Evolutionary conservation across 345 rosid genomes (phyloP), one percentile per base, ranked within the genome.

Genomic region (Euphorbia peplus): DNA sequence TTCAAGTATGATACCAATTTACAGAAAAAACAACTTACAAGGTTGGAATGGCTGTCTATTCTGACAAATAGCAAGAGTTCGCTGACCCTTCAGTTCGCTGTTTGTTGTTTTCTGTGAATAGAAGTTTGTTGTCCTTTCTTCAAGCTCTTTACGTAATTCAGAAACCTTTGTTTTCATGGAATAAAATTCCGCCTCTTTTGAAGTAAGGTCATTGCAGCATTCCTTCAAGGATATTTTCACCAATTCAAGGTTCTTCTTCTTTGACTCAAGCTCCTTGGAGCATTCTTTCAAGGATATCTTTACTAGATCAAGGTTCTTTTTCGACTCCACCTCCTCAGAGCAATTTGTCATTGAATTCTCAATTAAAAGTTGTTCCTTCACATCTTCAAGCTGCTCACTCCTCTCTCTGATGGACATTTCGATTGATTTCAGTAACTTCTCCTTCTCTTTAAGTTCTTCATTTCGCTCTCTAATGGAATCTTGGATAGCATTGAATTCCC

Each of bases 1-100:
- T 14, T 1, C 25, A 63, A 32, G 37, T 32, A 32, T n/a, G n/a
- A n/a, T n/a, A n/a, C n/a, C n/a, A n/a, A n/a, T n/a, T n/a, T n/a
- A n/a, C n/a, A n/a, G n/a, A n/a, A n/a, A n/a, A n/a, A n/a, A n/a
- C 6, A 32, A 32, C 37, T 32, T 32, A 32, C 37, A 32, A 32
- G 37, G 72, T 69, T 75, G 70, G 0, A 76, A 79, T 59, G 75
- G 53, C 41, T 75, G 77, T 42, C 68, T 71, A 67, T 67, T 41
- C 19, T 76, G 82, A 72, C 64, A 69, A 64, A 73, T 69, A 41
- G 35, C 46, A 74, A 80, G 28, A 29, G 22, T 9, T 50, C 69
- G 60, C 21, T 59, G 12, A 66, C 72, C 76, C 25, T 44, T 54
- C 67, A 29, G n/a, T n/a, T n/a, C n/a, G n/a, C n/a, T n/a, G n/a